Base-by-base conservation (phyloP, 192 early-diverging fungal genomes). In the Linnemannia exigua region DNA sequence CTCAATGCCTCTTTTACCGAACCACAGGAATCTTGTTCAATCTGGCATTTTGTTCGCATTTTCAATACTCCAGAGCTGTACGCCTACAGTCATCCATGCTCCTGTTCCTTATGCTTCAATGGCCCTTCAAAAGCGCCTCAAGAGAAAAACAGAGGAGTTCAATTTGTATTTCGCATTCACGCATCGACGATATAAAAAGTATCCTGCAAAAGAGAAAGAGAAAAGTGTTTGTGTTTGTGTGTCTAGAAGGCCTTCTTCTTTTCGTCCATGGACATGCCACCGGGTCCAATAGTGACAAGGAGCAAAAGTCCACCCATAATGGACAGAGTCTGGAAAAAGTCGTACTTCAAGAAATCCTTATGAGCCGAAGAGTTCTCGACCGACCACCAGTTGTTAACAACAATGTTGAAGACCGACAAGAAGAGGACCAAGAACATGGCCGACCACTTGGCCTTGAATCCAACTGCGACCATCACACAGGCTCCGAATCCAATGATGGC, bases 311-410 rank as follows among this genome's bases (percentile, higher is more conserved):
- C 98, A 70, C 98, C 98, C 92, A 96, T 93, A 88, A 97, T 97
- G 19, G 95, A 96, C 70, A 98, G 89, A 2, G 95, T 98, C 88
- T 99, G 97, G 93, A 98, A 99, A 88, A 99, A 99, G 90, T 99
- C 97, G 80, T 98, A 99, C 84, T 97, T 95, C 74, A 97, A 92
- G 87, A 97, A 99, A 71, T 98, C 97, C 80, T 94, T 88, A 80
- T 95, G 94, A 2, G 93, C 93, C 54, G 94, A 94, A 67, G 90
- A 90, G 76, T 95, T 94, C 87, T 95, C 94, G 63, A 95, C 91
- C 9, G 94, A 91, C 97, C 97, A 98, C 91, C 95, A 99, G 92
- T 98, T 98, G 89, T 99, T 98, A 67, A 98, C 91, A n/a, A 96
- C 79, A 41, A 99, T 90, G 87, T 99, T 98, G 81, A 93, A 94